Percentiles rank a stretch among this genome's conserved stretches.
These are phyloP conservation scores for Populus simonii DNA, from an alignment of 345 rosid species.

Conservation along the genomic window DNA sequence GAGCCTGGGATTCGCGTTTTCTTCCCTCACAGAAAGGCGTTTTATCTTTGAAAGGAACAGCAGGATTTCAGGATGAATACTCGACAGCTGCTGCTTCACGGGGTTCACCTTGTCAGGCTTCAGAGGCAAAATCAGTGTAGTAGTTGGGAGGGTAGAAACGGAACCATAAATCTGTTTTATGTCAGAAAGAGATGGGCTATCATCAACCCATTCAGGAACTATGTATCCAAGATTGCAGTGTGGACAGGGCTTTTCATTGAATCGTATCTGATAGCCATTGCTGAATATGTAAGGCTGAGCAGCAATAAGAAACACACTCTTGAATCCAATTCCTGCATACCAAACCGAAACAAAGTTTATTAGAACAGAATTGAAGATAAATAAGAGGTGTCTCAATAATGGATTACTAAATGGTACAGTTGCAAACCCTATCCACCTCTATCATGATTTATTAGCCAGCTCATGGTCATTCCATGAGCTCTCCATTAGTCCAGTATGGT, in stretches of 20 bases:
- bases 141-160: slow-evolving; percentile 46
- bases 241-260: background rate
- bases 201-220: slow-evolving; percentile 80
- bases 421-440: background rate
- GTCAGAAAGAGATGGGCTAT: slow-evolving; percentile 38
- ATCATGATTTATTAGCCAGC: background rate
- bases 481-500: background rate
- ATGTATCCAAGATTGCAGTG: slow-evolving; percentile 61
- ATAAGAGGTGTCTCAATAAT: background rate
- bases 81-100: slow-evolving; percentile 65
- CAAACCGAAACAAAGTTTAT: background rate
- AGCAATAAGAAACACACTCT: slow-evolving; percentile 57
- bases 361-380: background rate
- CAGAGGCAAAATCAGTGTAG: slow-evolving; percentile 58
- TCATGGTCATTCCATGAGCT: background rate
- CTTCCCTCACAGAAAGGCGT: slow-evolving; percentile 58
- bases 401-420: background rate
- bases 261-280: slow-evolving; percentile 34
- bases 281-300: slow-evolving; percentile 58
- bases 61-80: slow-evolving; percentile 63
- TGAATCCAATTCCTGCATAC: slow-evolving; percentile 18
- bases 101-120: slow-evolving; percentile 60
- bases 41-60: slow-evolving; percentile 64
- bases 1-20: slow-evolving; percentile 39
- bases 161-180: slow-evolving; percentile 51